Evolutionary conservation across 805 yeast genomes (phyloP).

Genomic region (Monosporozyma yasuniensis): DNA sequence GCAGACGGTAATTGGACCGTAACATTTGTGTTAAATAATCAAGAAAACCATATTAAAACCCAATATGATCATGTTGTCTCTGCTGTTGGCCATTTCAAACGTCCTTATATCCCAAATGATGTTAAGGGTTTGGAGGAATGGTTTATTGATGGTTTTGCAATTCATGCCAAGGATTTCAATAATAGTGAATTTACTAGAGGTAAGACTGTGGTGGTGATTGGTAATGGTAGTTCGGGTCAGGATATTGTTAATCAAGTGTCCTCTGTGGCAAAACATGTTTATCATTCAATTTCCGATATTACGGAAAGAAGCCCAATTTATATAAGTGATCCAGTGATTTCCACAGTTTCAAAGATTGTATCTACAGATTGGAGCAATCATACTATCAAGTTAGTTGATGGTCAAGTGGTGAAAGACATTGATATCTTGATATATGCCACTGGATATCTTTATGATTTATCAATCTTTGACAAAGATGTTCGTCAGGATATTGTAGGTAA

Average conservation of each 20-base stretch:
- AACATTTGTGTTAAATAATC: slow-evolving; percentile 5
- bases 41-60: neutral
- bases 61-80: slow-evolving; percentile 36
- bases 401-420: slow-evolving; percentile 20
- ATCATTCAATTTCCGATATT: slow-evolving; percentile 48
- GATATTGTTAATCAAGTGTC: slow-evolving; percentile 37
- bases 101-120: slow-evolving; percentile 32
- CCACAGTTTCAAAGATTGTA: slow-evolving; percentile 25
- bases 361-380: slow-evolving; percentile 19
- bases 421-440: slow-evolving; percentile 42
- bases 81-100: slow-evolving; percentile 38
- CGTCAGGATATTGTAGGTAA: slow-evolving; percentile 13
- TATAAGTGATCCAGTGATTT: slow-evolving; percentile 4
- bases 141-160: slow-evolving; percentile 25
- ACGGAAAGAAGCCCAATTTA: neutral
- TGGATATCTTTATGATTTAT: slow-evolving; percentile 42
- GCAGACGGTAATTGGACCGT: neutral
- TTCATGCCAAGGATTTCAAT: slow-evolving; percentile 35
- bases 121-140: slow-evolving; percentile 34
- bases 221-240: slow-evolving; percentile 37
- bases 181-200: slow-evolving; percentile 27
- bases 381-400: slow-evolving; percentile 28
- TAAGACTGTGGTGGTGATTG: slow-evolving; percentile 32
- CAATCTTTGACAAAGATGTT: slow-evolving; percentile 31
- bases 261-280: slow-evolving; percentile 24